phyloP scores from a whole-genome alignment of 164 flowering plant species.

The Chloranthus sessilifolius region DNA sequence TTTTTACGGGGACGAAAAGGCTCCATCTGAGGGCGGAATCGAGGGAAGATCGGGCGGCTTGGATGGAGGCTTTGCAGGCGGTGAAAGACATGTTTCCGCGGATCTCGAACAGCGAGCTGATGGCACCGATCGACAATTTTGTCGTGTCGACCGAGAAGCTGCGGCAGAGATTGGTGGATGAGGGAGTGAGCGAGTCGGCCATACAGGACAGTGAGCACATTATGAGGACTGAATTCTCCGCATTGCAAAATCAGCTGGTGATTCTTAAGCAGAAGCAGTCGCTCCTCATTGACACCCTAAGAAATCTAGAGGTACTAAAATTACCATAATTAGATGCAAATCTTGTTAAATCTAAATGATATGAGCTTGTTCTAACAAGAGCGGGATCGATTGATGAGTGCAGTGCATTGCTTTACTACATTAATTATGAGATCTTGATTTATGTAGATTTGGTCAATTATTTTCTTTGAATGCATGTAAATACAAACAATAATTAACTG shows the following conservation, averaged over 20 bases:
- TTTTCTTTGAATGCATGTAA: too few species aligned
- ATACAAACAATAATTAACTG: too few species aligned
- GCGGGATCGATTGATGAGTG: too few species aligned
- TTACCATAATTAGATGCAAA: too few species aligned
- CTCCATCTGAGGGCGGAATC: conserved; percentile 81
- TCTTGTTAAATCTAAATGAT: conserved; percentile 19
- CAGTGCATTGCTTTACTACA: too few species aligned
- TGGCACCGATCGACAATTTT: conserved; percentile 43
- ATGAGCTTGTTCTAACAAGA: conserved; percentile 20
- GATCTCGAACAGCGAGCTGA: conserved; percentile 79
- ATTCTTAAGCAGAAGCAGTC: conserved; percentile 83
- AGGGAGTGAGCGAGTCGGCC: conserved; percentile 69
- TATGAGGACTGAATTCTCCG: conserved; percentile 45
- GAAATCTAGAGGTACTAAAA: conserved; percentile 97
- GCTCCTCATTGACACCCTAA: conserved; percentile 64
- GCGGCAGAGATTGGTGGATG: conserved; percentile 66
- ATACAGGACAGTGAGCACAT: conserved; percentile 61
- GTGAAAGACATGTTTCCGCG: conserved; percentile 94
- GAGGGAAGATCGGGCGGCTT: conserved; percentile 63
- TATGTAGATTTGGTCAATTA: too few species aligned
- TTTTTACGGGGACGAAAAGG: conserved; percentile 81
- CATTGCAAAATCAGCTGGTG: conserved; percentile 55
- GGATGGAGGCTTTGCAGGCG: conserved; percentile 93
- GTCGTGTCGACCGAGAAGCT: conserved; percentile 72
- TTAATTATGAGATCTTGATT: too few species aligned